Evolutionary conservation across 495 filamentous ascomycete genomes (phyloP), one percentile per base, ranked within the genome.

Genomic region (Xylaria palmicola): DNA sequence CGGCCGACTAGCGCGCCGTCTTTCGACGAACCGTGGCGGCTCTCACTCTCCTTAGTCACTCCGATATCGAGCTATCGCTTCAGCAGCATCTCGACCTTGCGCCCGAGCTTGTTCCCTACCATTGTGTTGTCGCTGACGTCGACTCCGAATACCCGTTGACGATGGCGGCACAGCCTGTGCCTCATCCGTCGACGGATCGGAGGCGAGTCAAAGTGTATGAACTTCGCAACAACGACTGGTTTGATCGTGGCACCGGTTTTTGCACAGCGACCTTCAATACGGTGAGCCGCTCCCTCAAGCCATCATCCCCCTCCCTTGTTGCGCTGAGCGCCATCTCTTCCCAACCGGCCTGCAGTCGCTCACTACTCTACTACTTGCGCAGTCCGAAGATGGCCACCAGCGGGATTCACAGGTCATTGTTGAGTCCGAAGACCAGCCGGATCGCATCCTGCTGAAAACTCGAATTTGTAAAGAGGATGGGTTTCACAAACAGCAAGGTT

Each of bases 181-280:
- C 85, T 81, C 83, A 85, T 81, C 88, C 89, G 75, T 84, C 88
- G 69, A 87, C 88, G 79, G 90, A 93, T 76, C 91, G 89, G 83
- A 96, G 93, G 82, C 89, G 94, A 81, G 94, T 98, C 67, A 98
- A 98, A 81, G 94, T 98, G 67, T 98, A 98, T 75, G 94, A 98
- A 79, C 84, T 98, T 63, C 90, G 88, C 68, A 91, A 96, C 76
- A 97, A 94, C 83, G 95, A 98, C 83, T 98, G 94, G 94, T 97
- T 92, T 73, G 94, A 98, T 77, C 83, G 95, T 62, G 94, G 94
- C 52, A 98, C 94, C 19, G 94, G 94, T 45, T 98, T 97, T 75
- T 98, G 94, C 74, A 90, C 83, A 24, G 92, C 91, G 24, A 83
- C 85, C 64, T 85, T 90, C 60, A 76, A 87, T 50, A 83, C 86